A percentile compares a stretch with the other conserved stretches of the same genome.
These are phyloP conservation scores for Suhomyces atakaporum DNA, from an alignment of 1,139 yeast genomes.

Conservation along the genomic window DNA sequence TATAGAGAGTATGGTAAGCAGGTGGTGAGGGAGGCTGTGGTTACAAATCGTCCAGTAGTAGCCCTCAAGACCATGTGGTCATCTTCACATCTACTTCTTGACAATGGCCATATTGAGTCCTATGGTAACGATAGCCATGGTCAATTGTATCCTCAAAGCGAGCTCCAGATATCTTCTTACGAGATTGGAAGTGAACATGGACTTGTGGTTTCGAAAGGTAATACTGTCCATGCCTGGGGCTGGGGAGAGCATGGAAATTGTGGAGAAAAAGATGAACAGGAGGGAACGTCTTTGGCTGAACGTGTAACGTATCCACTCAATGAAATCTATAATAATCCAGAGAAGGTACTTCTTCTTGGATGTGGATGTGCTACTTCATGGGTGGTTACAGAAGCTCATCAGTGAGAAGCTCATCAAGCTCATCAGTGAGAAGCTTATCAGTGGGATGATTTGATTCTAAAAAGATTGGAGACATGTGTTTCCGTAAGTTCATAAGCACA, in stretches of 20 bases:
- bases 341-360: constrained; percentile 33
- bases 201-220: constrained; percentile 34
- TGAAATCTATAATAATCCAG: constrained; percentile 28
- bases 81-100: constrained; percentile 55
- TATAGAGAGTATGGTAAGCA: constrained; percentile 9
- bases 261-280: too few relatives aligned
- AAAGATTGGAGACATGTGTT: too few relatives aligned
- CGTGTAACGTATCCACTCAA: constrained; percentile 26
- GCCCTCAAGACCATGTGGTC: constrained; percentile 75
- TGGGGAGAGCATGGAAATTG: constrained; percentile 99
- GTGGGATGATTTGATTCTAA: too few relatives aligned
- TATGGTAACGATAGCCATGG: constrained; percentile 78
- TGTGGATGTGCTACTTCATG: constrained; percentile 51
- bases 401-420: too few relatives aligned
- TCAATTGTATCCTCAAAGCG: constrained; percentile 48
- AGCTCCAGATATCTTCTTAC: constrained; percentile 18
- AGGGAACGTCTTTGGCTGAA: constrained; percentile 2
- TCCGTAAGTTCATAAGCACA: too few relatives aligned
- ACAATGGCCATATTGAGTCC: constrained; percentile 34
- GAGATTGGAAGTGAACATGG: constrained; percentile 90
- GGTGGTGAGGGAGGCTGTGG: constrained; percentile 1
- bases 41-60: constrained; percentile 2
- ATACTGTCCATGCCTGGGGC: constrained; percentile 75
- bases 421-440: too few relatives aligned
- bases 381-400: too few relatives aligned